A percentile compares a stretch with the other conserved stretches of the same genome.
These are phyloP conservation scores for Stentor roeselii DNA, from an alignment of 73 alveolate species.

Conservation along the genomic window DNA sequence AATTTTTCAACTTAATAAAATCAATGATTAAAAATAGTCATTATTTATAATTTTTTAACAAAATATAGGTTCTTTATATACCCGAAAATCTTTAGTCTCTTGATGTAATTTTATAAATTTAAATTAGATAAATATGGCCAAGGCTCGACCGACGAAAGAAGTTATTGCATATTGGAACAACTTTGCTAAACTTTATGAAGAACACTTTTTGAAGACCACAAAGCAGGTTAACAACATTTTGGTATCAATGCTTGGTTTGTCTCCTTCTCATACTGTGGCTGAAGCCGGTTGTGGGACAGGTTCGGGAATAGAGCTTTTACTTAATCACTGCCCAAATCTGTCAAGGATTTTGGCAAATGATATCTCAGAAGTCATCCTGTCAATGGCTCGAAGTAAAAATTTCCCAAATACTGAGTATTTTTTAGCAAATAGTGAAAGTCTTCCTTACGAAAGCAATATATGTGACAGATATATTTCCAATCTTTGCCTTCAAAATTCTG, in stretches of 20 bases:
- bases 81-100: too few relatives aligned
- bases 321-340: background rate
- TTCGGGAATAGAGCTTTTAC: background rate
- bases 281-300: conserved; percentile 25
- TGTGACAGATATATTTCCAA: conserved; percentile 62
- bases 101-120: too few relatives aligned
- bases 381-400: background rate
- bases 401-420: conserved; percentile 29
- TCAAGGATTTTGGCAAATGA: background rate
- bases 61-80: too few relatives aligned
- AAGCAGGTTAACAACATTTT: background rate
- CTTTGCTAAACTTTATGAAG: background rate
- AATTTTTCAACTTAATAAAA: too few relatives aligned
- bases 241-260: background rate
- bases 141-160: too few relatives aligned
- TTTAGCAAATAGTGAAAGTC: conserved; percentile 43
- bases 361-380: background rate
- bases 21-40: too few relatives aligned
- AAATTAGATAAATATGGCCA: too few relatives aligned
- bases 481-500: conserved; percentile 53
- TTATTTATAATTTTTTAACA: too few relatives aligned
- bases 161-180: background rate
- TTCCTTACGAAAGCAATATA: conserved; percentile 49
- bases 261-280: background rate
- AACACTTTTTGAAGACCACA: background rate